Evolutionary conservation across 768 basidiomycete genomes (phyloP).

Genomic region (Grammothele lineata): DNA sequence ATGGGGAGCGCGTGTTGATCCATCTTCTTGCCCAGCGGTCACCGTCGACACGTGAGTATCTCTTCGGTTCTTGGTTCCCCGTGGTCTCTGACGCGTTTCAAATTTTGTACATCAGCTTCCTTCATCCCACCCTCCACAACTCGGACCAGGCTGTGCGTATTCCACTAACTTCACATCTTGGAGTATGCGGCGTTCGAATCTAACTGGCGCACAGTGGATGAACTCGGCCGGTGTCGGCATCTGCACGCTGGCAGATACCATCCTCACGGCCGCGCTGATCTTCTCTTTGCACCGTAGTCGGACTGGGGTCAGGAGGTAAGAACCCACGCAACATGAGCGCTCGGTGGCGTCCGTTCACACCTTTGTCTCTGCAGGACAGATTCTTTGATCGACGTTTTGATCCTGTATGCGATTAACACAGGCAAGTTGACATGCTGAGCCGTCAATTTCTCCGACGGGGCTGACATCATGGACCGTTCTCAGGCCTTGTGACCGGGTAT

Average conservation of each 20-base stretch:
- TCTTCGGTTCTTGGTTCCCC: no score
- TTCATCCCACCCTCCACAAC: not conserved
- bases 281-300: conserved; percentile 2
- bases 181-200: not conserved
- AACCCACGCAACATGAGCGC: no score
- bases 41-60: no score
- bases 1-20: no score
- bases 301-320: conserved; percentile 6
- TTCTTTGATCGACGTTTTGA: conserved; percentile 7
- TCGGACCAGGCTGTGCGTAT: conserved; percentile 2
- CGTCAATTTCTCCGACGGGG: no score
- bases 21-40: no score
- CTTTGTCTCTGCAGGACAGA: conserved; percentile 2
- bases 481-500: conserved; percentile 8
- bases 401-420: conserved; percentile 10
- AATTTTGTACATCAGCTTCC: no score
- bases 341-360: no score
- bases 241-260: conserved; percentile 1
- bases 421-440: not conserved
- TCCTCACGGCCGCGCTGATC: conserved; percentile 3
- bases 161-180: no score
- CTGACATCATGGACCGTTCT: no score
- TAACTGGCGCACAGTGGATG: conserved; percentile 1
- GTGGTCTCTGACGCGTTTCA: no score
- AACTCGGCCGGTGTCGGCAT: conserved; percentile 6